Percentiles rank a stretch among this genome's conserved stretches.
These are phyloP conservation scores for Mycosarcoma mackinlayi DNA, from an alignment of 1,284 basidiomycete species.

Conservation along the genomic window DNA sequence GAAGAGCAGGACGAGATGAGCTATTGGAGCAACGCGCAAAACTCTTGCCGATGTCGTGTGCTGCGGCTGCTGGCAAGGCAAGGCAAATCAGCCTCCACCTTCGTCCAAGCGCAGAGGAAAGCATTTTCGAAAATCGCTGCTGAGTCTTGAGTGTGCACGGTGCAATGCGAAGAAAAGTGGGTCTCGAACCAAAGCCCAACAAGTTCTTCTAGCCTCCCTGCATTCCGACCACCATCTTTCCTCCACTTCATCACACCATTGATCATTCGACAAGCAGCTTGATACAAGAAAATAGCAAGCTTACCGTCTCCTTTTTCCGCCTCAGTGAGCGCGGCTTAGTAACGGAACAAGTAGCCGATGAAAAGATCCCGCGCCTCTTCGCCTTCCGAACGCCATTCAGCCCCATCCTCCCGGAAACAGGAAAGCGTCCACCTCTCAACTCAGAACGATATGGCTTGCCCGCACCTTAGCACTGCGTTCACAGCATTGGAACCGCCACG, in stretches of 20 bases:
- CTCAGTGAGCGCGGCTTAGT: background rate
- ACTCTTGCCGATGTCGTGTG: conserved; percentile 14
- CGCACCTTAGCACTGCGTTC: conserved; percentile 55
- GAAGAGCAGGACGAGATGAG: too few species aligned
- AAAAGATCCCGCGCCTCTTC: conserved; percentile 44
- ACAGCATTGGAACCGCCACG: conserved; percentile 50
- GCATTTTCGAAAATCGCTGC: background rate
- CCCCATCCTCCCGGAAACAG: conserved; percentile 12
- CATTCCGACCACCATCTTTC: background rate
- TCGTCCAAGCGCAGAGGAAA: background rate
- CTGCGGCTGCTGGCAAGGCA: conserved; percentile 1
- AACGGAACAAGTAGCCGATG: conserved; percentile 20
- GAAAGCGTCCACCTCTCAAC: background rate
- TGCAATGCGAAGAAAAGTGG: background rate
- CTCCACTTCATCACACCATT: too few species aligned
- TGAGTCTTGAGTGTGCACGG: background rate
- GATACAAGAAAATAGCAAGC: too few species aligned
- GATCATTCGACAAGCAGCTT: too few species aligned
- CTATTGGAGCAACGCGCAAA: background rate
- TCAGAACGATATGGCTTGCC: conserved; percentile 49
- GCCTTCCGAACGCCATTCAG: conserved; percentile 10
- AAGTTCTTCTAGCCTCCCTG: background rate
- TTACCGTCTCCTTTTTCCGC: background rate
- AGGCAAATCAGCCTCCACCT: conserved; percentile 18
- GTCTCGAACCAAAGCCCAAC: too few species aligned